Percentiles rank a stretch among this genome's conserved stretches.
These are phyloP conservation scores for Epichloe amarillans DNA, from an alignment of 2,329 filamentous ascomycete species.

Conservation along the genomic window DNA sequence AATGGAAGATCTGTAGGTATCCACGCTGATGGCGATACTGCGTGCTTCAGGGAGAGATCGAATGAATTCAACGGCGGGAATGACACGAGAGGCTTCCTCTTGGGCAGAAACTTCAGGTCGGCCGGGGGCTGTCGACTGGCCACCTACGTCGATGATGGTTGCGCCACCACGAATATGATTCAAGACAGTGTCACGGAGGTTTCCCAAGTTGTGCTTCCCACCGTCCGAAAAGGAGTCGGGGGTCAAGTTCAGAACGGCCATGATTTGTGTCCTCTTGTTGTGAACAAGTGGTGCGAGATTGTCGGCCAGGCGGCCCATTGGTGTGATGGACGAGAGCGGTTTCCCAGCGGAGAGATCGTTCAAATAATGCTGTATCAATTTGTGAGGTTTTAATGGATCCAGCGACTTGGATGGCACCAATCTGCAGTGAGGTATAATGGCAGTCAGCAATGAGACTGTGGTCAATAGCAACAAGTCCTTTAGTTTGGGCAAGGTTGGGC, in stretches of 20 bases:
- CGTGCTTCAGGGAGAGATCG: constrained; percentile 49
- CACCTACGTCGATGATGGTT: constrained; percentile 81
- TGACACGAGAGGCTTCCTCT: constrained; percentile 65
- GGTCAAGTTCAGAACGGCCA: constrained; percentile 91
- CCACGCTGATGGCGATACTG: constrained; percentile 66
- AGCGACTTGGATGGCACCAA: constrained; percentile 42
- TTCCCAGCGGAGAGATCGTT: constrained; percentile 39
- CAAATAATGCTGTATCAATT: constrained; percentile 45
- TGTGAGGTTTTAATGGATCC: constrained; percentile 43
- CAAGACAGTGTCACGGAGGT: constrained; percentile 46
- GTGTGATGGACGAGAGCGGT: constrained; percentile 46
- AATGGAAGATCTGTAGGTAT: constrained; percentile 82
- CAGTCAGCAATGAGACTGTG: not conserved
- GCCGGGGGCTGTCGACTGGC: constrained; percentile 79
- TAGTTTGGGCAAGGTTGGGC: constrained; percentile 11
- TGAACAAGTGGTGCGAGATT: constrained; percentile 46
- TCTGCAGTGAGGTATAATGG: constrained; percentile 18
- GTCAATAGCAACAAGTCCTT: not conserved
- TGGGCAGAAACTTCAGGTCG: constrained; percentile 52
- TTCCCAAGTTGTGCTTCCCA: constrained; percentile 43
- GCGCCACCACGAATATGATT: constrained; percentile 56
- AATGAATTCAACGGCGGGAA: constrained; percentile 67
- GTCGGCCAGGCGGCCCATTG: constrained; percentile 30
- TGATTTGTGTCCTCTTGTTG: constrained; percentile 58
- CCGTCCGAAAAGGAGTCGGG: constrained; percentile 97